A percentile compares a stretch with the other conserved stretches of the same genome.
These are phyloP conservation scores for Heliophila coronopifolia DNA, from an alignment of 441 rosid species.

Conservation along the genomic window DNA sequence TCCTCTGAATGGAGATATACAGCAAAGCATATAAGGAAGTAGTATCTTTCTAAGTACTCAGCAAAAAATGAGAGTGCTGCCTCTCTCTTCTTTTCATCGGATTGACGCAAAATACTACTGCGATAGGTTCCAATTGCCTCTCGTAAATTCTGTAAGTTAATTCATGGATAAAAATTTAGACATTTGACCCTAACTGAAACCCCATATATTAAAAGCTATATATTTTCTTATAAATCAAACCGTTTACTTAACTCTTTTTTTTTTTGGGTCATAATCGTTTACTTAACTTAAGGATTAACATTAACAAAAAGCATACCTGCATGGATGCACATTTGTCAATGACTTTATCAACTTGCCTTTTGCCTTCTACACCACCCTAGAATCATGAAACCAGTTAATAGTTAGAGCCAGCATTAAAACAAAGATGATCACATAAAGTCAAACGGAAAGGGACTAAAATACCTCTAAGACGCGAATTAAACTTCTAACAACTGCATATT, in stretches of 20 bases:
- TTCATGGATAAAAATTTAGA: conserved; percentile 24
- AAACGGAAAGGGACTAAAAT: conserved; percentile 14
- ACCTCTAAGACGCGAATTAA: conserved; percentile 96
- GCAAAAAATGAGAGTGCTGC: conserved; percentile 90
- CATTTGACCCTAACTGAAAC: conserved; percentile 16
- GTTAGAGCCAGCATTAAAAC: conserved; percentile 26
- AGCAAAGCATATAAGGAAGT: conserved; percentile 96
- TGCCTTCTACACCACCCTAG: conserved; percentile 99
- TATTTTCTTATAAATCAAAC: neutral
- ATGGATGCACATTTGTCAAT: conserved; percentile 97
- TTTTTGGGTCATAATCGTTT: too few relatives aligned
- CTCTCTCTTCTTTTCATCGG: conserved; percentile 99
- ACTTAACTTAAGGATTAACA: neutral
- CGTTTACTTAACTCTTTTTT: too few relatives aligned
- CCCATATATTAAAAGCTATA: conserved; percentile 13
- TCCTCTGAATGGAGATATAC: conserved; percentile 94
- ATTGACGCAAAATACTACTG: conserved; percentile 84
- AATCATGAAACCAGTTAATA: conserved; percentile 25
- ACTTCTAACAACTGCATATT: conserved; percentile 90
- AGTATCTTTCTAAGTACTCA: conserved; percentile 98
- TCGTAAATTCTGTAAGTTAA: conserved; percentile 75
- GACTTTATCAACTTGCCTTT: conserved; percentile 94
- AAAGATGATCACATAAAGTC: conserved; percentile 23
- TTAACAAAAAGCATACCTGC: conserved; percentile 66
- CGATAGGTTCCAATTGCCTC: conserved; percentile 95